Percentiles rank a stretch among this genome's conserved stretches.
Conservation (phyloP, 768 basidiomycete genomes). For the Boletus sp. region DNA sequence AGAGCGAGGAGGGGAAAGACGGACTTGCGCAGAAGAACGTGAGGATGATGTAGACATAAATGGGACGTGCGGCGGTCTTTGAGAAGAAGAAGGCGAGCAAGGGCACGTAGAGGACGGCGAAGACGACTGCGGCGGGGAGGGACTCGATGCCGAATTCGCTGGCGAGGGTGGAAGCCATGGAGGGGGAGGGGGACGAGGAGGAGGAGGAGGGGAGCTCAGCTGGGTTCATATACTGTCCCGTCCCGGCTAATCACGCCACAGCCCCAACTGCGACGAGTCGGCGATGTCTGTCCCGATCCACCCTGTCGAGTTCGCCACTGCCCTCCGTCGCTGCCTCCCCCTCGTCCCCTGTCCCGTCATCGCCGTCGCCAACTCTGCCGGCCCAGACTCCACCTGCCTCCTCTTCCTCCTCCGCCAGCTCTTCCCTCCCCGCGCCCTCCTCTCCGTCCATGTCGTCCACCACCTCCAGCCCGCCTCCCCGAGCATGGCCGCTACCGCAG, state of each 20-base stretch:
- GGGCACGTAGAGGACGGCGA: conserved; percentile 23
- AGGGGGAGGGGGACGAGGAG: no score
- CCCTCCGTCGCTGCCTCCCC: conserved; percentile 32
- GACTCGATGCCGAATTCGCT: conserved; percentile 19
- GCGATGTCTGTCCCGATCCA: conserved; percentile 34
- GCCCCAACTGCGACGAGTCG: background rate
- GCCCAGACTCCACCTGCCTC: conserved; percentile 78
- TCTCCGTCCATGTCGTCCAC: conserved; percentile 71
- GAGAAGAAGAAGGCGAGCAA: conserved; percentile 15
- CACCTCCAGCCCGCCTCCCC: conserved; percentile 56
- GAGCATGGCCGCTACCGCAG: conserved; percentile 52
- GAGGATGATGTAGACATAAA: conserved; percentile 21
- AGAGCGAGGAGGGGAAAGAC: background rate
- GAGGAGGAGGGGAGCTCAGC: no score
- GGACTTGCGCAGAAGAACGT: conserved; percentile 27
- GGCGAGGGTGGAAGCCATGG: conserved; percentile 18
- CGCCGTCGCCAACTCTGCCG: conserved; percentile 77
- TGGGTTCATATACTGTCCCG: background rate
- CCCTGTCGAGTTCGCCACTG: conserved; percentile 45
- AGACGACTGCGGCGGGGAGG: conserved; percentile 26
- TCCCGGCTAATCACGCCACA: no score
- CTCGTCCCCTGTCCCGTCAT: background rate
- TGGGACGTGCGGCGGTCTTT: conserved; percentile 14
- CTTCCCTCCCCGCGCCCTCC: conserved; percentile 29
- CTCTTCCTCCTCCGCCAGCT: conserved; percentile 60